Conservation (phyloP, 2,329 filamentous ascomycete genomes). For the Colletotrichum caudatum region DNA sequence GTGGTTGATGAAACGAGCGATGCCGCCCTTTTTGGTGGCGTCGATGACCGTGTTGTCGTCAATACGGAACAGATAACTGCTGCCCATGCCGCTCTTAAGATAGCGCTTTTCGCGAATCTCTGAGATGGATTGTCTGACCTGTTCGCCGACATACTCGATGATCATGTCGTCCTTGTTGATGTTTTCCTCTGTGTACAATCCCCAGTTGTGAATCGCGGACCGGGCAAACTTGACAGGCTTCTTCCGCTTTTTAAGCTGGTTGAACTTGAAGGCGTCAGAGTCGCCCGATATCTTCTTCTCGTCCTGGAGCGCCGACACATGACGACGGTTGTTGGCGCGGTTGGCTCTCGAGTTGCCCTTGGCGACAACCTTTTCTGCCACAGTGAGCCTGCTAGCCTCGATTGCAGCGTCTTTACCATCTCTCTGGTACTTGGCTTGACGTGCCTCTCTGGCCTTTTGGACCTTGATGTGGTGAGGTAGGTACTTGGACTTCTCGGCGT, state of each 20-base stretch:
- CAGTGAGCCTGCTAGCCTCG: constrained; percentile 76
- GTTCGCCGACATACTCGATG: constrained; percentile 98
- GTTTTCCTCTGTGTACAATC: constrained; percentile 96
- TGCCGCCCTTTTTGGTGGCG: constrained; percentile 97
- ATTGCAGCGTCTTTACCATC: constrained; percentile 77
- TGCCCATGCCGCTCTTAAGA: constrained; percentile 95
- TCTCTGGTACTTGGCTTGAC: constrained; percentile 79
- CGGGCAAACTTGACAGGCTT: constrained; percentile 98
- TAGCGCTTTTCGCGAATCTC: constrained; percentile 94
- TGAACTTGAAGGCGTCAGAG: constrained; percentile 94
- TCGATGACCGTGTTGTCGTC: constrained; percentile 98
- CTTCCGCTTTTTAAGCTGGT: constrained; percentile 99
- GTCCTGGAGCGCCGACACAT: constrained; percentile 93
- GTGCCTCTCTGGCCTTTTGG: constrained; percentile 88
- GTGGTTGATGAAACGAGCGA: constrained; percentile 98
- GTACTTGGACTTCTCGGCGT: constrained; percentile 98
- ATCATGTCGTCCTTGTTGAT: constrained; percentile 99
- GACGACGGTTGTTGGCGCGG: constrained; percentile 93
- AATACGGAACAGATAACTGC: constrained; percentile 97
- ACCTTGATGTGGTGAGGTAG: constrained; percentile 97
- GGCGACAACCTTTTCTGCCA: constrained; percentile 81
- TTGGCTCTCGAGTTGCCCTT: constrained; percentile 94
- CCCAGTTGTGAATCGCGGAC: constrained; percentile 99
- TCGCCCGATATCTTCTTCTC: constrained; percentile 91
- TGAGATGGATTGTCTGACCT: constrained; percentile 96